Evolutionary conservation across 495 filamentous ascomycete species (phyloP).

Genomic region (Parathielavia appendiculata): DNA sequence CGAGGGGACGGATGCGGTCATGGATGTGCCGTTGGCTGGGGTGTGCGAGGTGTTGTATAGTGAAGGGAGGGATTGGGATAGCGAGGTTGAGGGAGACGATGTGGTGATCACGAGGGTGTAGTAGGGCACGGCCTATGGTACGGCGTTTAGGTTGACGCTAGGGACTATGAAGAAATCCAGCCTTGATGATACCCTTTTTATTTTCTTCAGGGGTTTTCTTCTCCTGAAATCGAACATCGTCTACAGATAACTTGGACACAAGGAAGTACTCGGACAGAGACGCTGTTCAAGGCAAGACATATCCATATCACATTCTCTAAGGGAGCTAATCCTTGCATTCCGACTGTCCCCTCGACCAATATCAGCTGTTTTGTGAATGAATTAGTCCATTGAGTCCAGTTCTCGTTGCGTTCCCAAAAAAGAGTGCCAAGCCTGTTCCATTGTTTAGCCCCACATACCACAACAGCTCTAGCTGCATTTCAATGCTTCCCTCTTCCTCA

Average conservation of each 20-base stretch:
- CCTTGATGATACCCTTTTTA: neutral
- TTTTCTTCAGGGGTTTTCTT: neutral
- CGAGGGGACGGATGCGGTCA: conserved; percentile 90
- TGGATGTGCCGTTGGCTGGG: conserved; percentile 94
- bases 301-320: no score
- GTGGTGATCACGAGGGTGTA: conserved; percentile 18
- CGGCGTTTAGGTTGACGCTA: neutral
- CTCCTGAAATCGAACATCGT: no score
- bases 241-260: no score
- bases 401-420: neutral
- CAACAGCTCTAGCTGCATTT: no score
- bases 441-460: neutral
- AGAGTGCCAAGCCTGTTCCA: conserved; percentile 7
- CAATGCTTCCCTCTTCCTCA: conserved; percentile 3
- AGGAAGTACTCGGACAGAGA: no score
- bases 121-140: neutral
- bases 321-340: no score
- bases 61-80: conserved; percentile 37
- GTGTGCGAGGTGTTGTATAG: conserved; percentile 92
- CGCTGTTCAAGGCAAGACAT: no score
- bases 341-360: no score
- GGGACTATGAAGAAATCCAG: neutral
- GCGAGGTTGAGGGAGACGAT: conserved; percentile 18
- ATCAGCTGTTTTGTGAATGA: no score
- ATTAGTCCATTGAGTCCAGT: no score